Percentiles rank a stretch among this genome's conserved stretches.
Conservation (phyloP, 2,329 filamentous ascomycete species). For the Daldinia sp. region DNA sequence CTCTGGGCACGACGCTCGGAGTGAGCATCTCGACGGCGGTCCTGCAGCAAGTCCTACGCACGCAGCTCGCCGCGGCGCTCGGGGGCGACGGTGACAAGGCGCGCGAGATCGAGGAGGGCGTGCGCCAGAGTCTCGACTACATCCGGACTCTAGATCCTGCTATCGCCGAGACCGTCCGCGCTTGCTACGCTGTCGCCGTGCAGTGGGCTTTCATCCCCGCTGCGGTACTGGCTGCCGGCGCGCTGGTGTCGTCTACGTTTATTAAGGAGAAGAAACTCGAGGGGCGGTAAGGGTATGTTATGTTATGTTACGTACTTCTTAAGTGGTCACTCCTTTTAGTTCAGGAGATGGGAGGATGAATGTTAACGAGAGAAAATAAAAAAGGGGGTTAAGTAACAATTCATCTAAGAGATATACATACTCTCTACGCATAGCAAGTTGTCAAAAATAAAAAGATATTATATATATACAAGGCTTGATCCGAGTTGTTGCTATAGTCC, state of each 20-base stretch:
- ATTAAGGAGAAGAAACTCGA: slow-evolving; percentile 69
- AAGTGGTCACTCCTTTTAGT: no score
- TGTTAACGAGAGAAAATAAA: neutral
- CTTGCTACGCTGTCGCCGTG: slow-evolving; percentile 70
- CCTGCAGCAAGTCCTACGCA: slow-evolving; percentile 75
- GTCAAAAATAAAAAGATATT: no score
- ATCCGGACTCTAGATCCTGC: slow-evolving; percentile 73
- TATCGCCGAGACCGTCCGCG: slow-evolving; percentile 69
- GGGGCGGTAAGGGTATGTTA: slow-evolving; percentile 21
- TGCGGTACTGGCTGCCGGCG: slow-evolving; percentile 53
- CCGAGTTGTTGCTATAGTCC: neutral
- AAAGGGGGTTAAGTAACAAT: neutral
- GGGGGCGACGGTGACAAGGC: slow-evolving; percentile 67
- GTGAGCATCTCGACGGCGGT: slow-evolving; percentile 78
- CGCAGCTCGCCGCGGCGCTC: slow-evolving; percentile 65
- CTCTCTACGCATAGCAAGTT: no score
- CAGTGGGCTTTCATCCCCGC: slow-evolving; percentile 58
- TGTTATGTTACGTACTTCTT: neutral
- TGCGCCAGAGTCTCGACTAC: slow-evolving; percentile 77
- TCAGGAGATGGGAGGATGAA: neutral
- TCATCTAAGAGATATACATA: no score
- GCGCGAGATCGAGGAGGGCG: slow-evolving; percentile 73
- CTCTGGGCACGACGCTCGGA: slow-evolving; percentile 80
- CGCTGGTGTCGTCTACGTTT: slow-evolving; percentile 60
- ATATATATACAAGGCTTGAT: neutral